phyloP scores from a whole-genome alignment of 768 basidiomycete species.

The Coprinellus aureogranulatus region DNA sequence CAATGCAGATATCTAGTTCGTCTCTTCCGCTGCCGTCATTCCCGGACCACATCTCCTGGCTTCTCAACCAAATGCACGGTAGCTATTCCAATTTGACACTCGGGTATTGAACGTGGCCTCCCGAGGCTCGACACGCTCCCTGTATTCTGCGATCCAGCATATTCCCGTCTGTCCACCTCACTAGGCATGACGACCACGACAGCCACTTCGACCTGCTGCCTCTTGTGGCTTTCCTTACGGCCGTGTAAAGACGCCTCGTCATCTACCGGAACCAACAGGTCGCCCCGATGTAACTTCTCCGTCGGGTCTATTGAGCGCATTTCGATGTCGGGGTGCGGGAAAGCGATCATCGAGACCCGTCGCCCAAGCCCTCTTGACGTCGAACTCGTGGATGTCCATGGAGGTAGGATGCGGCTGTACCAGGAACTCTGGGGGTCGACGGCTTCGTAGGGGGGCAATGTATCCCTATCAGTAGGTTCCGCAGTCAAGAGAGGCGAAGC shows the following conservation, averaged over 20 bases:
- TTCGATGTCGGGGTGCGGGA: background rate
- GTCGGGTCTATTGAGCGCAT: background rate
- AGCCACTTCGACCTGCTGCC: constrained; percentile 29
- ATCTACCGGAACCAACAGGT: background rate
- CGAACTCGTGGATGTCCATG: background rate
- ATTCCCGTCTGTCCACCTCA: background rate
- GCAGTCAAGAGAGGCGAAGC: background rate
- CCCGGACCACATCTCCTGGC: too few species aligned
- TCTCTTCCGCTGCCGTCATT: too few species aligned
- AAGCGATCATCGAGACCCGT: background rate
- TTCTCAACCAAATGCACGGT: constrained; percentile 30
- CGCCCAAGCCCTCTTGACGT: background rate
- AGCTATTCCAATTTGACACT: constrained; percentile 46
- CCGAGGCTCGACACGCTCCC: background rate
- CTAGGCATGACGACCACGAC: constrained; percentile 49
- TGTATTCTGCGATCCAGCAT: background rate
- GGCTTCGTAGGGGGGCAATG: background rate
- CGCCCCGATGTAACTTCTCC: background rate
- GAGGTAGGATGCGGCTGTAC: background rate
- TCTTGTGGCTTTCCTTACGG: background rate
- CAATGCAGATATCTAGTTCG: too few species aligned
- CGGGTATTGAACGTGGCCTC: constrained; percentile 22
- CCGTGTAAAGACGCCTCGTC: background rate
- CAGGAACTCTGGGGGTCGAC: background rate
- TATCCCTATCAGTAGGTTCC: background rate